Evolutionary conservation across 352 stramenopile species (phyloP), one percentile per base, ranked within the genome.

Genomic region (Phytophthora cryptogea): DNA sequence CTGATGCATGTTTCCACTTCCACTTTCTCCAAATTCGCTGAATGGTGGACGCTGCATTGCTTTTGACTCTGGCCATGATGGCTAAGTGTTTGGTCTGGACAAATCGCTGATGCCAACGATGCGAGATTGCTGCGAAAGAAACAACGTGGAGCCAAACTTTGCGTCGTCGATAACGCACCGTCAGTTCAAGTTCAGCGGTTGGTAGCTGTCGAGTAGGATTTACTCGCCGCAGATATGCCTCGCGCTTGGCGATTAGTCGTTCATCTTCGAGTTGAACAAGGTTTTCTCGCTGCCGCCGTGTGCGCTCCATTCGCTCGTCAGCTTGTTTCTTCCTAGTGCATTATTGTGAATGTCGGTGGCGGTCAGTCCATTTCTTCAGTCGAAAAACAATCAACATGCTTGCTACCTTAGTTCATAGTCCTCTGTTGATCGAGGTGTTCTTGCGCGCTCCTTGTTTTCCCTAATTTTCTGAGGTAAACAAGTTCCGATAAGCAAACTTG

Each of bases 301-400:
- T 69, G 27, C 76, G 75, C 31, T 77, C 65, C 57, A 83, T 71
- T 51, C 76, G 71, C 17, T 84, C 71, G 17, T 80, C 71, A 44
- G 71, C 46, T 72, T 82, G 73, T 70, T 78, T 86, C 70, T 88
- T 89, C 63, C 81, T 90, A 78, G 63, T 64, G 37, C 50, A 57
- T 17, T 66, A 44, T 32, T 32, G 32, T 46, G n/a, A 14, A 59
- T 31, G 43, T 46, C 31, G 26, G 23, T 41, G 37, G 14, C 16
- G 8, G 37, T 63, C 13, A 59, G 9, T 27, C 5, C 9, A 49
- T 4, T 44, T 4, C 17, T n/a, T 40, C 26, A 32, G 14, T 40
- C 36, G 30, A 16, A 26, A 57, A 40, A 28, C 10, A 44, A 31
- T 28, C 20, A 28, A 9, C 10, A 41, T 10, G 5, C 20, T 28